Base-by-base conservation (phyloP, 345 rosid species). In the Hibiscus tridactylites region DNA sequence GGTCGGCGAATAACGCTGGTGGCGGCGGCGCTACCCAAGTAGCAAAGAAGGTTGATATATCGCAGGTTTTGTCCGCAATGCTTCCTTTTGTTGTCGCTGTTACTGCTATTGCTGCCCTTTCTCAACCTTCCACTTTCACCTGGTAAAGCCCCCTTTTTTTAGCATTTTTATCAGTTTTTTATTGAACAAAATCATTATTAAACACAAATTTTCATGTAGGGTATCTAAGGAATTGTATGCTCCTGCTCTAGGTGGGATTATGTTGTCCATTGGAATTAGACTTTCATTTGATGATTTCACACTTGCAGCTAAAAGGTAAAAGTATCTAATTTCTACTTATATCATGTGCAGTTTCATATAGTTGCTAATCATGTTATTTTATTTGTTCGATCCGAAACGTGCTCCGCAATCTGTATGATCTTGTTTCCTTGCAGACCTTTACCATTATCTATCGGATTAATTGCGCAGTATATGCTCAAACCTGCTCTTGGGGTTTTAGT, bases 231-330 rank as follows among this genome's bases (percentile, higher is more conserved):
- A 91, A 46, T 61, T 91, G 26, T 94, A 94, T 70, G 97, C 98
- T 52, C 98, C 98, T 65, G 96, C 98, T 68, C 95, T 94, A 74
- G 97, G 98, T 46, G 98, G 98, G 73, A 94, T 79, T 66, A 91
- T 94, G 97, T 76, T 94, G 73, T 94, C 98, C 4, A 94, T 94
- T 70, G 98, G 98, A 75, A 94, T 94, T 67, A 83, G 75, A 81
- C 95, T 94, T 68, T 94, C 98, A 0, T 5, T 94, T 65, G 71
- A 87, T 42, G 98, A 94, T 83, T 91, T 94, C 79, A 88, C 97
- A 67, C 95, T 91, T 68, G 98, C 93, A 31, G 76, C 90, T 67
- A 91, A 85, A 77, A 87, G 98, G 97, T 94, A 61, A 26, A 57
- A 67, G 15, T 24, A 19, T 75, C 54, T 57, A 3, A 47, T 72